Evolutionary conservation across 768 basidiomycete genomes (phyloP).

Genomic region (Boletus rubescentipes): DNA sequence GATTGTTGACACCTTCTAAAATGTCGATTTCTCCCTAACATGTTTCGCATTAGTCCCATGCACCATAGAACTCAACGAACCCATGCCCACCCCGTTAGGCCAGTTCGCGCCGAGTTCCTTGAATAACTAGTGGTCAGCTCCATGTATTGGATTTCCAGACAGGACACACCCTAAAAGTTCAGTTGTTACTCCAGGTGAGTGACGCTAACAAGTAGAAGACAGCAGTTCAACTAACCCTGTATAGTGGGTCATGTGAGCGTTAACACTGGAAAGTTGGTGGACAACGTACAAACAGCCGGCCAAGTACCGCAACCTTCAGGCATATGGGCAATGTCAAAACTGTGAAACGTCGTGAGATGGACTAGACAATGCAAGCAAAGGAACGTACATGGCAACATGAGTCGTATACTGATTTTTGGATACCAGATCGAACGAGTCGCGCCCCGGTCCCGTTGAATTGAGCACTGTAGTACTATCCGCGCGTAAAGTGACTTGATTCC

Average conservation of each 20-base stretch:
- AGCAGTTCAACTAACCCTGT: conserved; percentile 16
- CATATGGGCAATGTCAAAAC: conserved; percentile 40
- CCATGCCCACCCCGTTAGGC: conserved; percentile 21
- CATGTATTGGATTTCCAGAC: not conserved
- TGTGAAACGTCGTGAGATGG: not conserved
- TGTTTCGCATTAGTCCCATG: not conserved
- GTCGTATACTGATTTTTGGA: conserved; percentile 33
- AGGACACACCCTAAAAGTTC: conserved; percentile 19
- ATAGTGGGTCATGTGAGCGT: not conserved
- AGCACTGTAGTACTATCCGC: conserved; percentile 36
- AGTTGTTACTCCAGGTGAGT: not conserved
- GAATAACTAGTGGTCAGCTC: not conserved
- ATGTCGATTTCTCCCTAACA: conserved; percentile 34
- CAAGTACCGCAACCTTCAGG: conserved; percentile 41
- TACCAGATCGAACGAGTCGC: conserved; percentile 35
- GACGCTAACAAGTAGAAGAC: not conserved
- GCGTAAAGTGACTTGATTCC: conserved; percentile 37
- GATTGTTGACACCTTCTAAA: conserved; percentile 35
- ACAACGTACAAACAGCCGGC: conserved; percentile 36
- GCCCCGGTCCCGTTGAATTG: conserved; percentile 30
- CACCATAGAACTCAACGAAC: not conserved
- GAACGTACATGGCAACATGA: conserved; percentile 34
- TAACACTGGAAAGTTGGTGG: not conserved
- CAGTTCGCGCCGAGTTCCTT: conserved; percentile 31
- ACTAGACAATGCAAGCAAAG: not conserved